Percentiles rank a stretch among this genome's conserved stretches.
phyloP scores from a whole-genome alignment of 768 basidiomycete species.

The Tremella fuciformis region DNA sequence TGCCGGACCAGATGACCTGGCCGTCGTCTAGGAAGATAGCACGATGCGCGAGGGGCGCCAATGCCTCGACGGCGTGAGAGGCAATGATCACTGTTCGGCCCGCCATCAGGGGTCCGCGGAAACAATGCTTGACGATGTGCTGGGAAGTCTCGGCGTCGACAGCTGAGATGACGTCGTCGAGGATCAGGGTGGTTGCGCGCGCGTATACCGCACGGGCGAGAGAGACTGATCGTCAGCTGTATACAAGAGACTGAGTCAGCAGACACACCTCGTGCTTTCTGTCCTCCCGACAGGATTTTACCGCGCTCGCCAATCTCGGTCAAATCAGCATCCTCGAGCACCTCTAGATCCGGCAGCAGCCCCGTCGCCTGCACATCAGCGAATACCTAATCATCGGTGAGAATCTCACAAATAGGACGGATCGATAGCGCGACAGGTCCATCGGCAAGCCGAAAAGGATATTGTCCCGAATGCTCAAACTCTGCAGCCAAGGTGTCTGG shows the following conservation, averaged over 20 bases:
- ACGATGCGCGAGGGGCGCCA: slow-evolving; percentile 43
- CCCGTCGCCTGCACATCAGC: slow-evolving; percentile 25
- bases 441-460: slow-evolving; percentile 57
- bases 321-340: slow-evolving; percentile 63
- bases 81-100: slow-evolving; percentile 60
- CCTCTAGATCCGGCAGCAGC: slow-evolving; percentile 55
- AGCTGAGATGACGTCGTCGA: slow-evolving; percentile 68
- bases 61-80: slow-evolving; percentile 49
- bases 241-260: not conserved
- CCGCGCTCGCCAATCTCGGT: slow-evolving; percentile 69
- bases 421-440: slow-evolving; percentile 55
- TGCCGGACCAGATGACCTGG: slow-evolving; percentile 25
- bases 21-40: slow-evolving; percentile 43
- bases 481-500: slow-evolving; percentile 41
- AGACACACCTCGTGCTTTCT: slow-evolving; percentile 57
- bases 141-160: slow-evolving; percentile 61
- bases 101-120: slow-evolving; percentile 56
- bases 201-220: slow-evolving; percentile 65
- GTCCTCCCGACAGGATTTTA: slow-evolving; percentile 57
- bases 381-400: not conserved
- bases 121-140: slow-evolving; percentile 58
- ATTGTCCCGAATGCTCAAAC: slow-evolving; percentile 54
- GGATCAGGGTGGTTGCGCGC: slow-evolving; percentile 60
- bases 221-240: slow-evolving; percentile 51
- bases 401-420: slow-evolving; percentile 44